phyloP scores from a whole-genome alignment of 1,284 basidiomycete genomes.

The Fomes fomentarius region DNA sequence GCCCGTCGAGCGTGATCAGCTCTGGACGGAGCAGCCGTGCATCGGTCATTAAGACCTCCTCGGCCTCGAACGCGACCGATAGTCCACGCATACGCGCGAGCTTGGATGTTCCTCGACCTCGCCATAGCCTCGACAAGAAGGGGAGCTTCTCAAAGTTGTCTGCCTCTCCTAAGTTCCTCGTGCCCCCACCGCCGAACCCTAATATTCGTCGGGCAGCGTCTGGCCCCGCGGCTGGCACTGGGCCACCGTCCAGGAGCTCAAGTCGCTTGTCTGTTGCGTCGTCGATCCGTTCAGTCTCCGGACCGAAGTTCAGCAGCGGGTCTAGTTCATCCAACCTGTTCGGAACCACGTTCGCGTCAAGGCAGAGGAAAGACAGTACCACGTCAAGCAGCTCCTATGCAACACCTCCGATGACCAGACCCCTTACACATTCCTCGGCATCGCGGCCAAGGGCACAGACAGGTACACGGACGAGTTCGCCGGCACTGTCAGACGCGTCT shows the following conservation, averaged over 20 bases:
- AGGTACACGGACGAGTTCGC: slow-evolving; percentile 52
- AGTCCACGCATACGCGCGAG: slow-evolving; percentile 23
- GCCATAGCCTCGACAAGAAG: slow-evolving; percentile 26
- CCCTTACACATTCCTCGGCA: slow-evolving; percentile 31
- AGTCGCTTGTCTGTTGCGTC: slow-evolving; percentile 54
- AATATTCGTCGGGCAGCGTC: slow-evolving; percentile 52
- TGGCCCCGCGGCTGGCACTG: slow-evolving; percentile 38
- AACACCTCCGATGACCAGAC: slow-evolving; percentile 33
- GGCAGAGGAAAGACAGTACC: slow-evolving; percentile 74
- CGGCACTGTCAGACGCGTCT: slow-evolving; percentile 56
- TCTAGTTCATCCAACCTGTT: slow-evolving; percentile 42
- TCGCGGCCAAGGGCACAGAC: slow-evolving; percentile 47
- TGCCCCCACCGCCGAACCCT: slow-evolving; percentile 43
- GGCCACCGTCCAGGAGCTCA: slow-evolving; percentile 40
- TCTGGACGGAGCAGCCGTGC: slow-evolving; percentile 59
- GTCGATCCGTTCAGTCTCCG: slow-evolving; percentile 56
- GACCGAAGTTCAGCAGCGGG: slow-evolving; percentile 38
- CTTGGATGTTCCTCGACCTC: slow-evolving; percentile 26
- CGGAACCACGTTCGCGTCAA: slow-evolving; percentile 75
- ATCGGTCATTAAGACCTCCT: slow-evolving; percentile 39
- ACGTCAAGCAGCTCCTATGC: slow-evolving; percentile 39
- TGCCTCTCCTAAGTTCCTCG: slow-evolving; percentile 44
- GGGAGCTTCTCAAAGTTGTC: slow-evolving; percentile 58
- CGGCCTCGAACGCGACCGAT: slow-evolving; percentile 34
- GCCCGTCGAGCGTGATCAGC: slow-evolving; percentile 61